Evolutionary conservation across 1,139 yeast genomes (phyloP), one percentile per base, ranked within the genome.

Genomic region (Trichomonascaceae sp.): DNA sequence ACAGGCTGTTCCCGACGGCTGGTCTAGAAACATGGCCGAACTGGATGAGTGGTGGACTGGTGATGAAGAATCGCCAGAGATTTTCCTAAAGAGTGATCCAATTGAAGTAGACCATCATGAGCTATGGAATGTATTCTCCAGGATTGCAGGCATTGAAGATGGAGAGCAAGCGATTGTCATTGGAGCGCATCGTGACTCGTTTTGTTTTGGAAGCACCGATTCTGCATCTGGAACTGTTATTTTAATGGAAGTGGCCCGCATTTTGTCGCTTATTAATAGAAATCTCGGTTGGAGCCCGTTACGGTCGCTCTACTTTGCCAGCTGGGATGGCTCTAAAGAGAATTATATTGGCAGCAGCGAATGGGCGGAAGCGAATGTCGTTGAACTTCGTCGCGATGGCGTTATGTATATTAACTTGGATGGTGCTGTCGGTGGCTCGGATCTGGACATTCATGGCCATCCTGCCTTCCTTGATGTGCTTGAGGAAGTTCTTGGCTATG

Each of bases 301-400:
- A 27, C 78, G 99, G 63, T 77, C 93, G 1, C 82, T 93, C 8
- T 84, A 85, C 63, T 90, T 93, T 70, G 82, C 84, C 0, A 88
- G 96, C 1, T 90, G 89, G 76, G 96, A 91, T 63, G 97, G 88
- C 0, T 76, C 87, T 0, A 84, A 85, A 58, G 90, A 86, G 64
- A 91, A 90, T 64, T 73, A 80, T 62, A 96, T 95, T 0, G 99
- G 99, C 0, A 78, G 90, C 44, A 78, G 95, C 0, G 95, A 87
- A 63, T 84, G 93, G 82, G 78, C 85, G 6, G 89, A 87, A 62
- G 74, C 76, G 44, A 79, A 81, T 57, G 70, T 74, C 22, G 78
- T 79, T 20, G 76, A 75, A 45, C 71, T 89, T 41, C 72, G 76
- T 55, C 75, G 80, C 49, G 84, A 85, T 59, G 87, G 88, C 0